Percentiles rank a stretch among this genome's conserved stretches.
These are phyloP conservation scores for Zygosaccharomyces lentus DNA, from an alignment of 805 yeast species.

Conservation along the genomic window DNA sequence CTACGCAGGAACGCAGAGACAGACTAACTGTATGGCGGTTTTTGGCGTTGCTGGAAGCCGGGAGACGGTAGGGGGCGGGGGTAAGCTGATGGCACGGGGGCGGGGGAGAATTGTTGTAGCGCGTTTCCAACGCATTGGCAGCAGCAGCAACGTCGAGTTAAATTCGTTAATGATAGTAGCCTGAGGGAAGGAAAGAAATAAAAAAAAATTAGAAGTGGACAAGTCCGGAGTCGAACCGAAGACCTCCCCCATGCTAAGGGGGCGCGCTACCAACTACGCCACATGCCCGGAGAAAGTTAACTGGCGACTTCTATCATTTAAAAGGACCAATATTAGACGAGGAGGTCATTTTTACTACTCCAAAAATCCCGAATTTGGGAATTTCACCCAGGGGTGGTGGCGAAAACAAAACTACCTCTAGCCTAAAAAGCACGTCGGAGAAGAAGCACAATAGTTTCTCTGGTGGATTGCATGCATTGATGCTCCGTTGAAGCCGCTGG, in stretches of 20 bases:
- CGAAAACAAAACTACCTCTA: conserved; percentile 2
- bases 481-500: background rate
- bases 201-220: conserved; percentile 43
- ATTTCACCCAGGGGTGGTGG: conserved; percentile 4
- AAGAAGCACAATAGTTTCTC: background rate
- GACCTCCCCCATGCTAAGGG: conserved; percentile 80
- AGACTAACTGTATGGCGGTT: too few relatives aligned
- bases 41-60: too few relatives aligned
- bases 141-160: too few relatives aligned
- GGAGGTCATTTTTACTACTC: background rate
- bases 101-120: too few relatives aligned
- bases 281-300: conserved; percentile 49
- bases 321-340: too few relatives aligned
- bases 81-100: too few relatives aligned
- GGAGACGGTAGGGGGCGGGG: too few relatives aligned
- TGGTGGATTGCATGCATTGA: background rate
- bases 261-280: conserved; percentile 84
- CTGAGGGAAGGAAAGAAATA: too few relatives aligned
- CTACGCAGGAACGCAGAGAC: background rate
- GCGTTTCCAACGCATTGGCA: too few relatives aligned
- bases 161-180: too few relatives aligned
- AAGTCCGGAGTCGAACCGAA: conserved; percentile 79
- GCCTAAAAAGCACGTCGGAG: background rate
- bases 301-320: too few relatives aligned
- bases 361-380: background rate